Evolutionary conservation across 768 basidiomycete genomes (phyloP), one percentile per base, ranked within the genome.

Genomic region (Pleurotus giganteus): DNA sequence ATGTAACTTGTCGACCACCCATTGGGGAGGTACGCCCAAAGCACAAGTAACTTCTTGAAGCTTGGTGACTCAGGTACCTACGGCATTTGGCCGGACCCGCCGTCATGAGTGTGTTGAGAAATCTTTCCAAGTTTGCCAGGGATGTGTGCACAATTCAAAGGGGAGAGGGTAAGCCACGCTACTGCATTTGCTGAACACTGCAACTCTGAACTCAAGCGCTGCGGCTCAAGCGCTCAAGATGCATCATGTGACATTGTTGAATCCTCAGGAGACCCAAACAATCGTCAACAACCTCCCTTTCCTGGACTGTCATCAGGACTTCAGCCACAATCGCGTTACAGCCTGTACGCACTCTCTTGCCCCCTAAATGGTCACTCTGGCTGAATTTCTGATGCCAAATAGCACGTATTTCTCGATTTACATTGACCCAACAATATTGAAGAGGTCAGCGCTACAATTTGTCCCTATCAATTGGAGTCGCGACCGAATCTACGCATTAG

Each of bases 1-100:
- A 66, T 94, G 92, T 2, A 94, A 74, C 65, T 81, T 88, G 52
- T 94, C 89, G 19, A 94, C n/a, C n/a, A n/a, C n/a, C n/a, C n/a
- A n/a, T n/a, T n/a, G n/a, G n/a, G n/a, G n/a, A n/a, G n/a, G n/a
- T n/a, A n/a, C n/a, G n/a, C n/a, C n/a, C n/a, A n/a, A n/a, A n/a
- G n/a, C n/a, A n/a, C n/a, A n/a, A n/a, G n/a, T n/a, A n/a, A n/a
- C n/a, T n/a, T n/a, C n/a, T n/a, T n/a, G n/a, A n/a, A n/a, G n/a
- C n/a, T n/a, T n/a, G n/a, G n/a, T n/a, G n/a, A n/a, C n/a, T n/a
- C n/a, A n/a, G n/a, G n/a, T n/a, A n/a, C n/a, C n/a, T n/a, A n/a
- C n/a, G n/a, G n/a, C n/a, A n/a, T n/a, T n/a, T n/a, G n/a, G n/a
- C n/a, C n/a, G n/a, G n/a, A n/a, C n/a, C n/a, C n/a, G n/a, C n/a